These are phyloP conservation scores for Cutaneotrichosporon cavernicola DNA, from an alignment of 1,284 basidiomycete genomes.

Conservation along the genomic window DNA sequence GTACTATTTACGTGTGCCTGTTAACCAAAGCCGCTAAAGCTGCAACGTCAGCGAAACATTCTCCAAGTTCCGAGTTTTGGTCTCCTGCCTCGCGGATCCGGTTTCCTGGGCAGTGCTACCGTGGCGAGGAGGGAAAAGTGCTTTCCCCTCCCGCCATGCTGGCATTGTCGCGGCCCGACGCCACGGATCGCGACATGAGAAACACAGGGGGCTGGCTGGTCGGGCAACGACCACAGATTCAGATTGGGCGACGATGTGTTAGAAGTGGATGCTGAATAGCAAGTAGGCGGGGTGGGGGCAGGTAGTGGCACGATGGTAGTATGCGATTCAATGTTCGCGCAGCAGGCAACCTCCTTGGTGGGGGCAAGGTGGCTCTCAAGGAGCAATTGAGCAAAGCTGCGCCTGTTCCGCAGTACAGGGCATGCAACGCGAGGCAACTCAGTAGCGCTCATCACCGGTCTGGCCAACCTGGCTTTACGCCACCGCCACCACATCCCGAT, in stretches of 20 bases:
- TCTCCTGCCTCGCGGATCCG: background rate
- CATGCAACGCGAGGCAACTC: background rate
- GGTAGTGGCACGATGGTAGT: too few relatives aligned
- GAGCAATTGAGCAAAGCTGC: background rate
- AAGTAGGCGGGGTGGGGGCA: too few relatives aligned
- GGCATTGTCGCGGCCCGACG: background rate
- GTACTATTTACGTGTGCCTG: background rate
- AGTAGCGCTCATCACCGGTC: background rate
- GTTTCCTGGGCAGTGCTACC: too few relatives aligned
- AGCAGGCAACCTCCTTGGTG: background rate
- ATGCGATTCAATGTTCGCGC: too few relatives aligned
- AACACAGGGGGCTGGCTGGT: background rate
- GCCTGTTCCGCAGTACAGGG: background rate
- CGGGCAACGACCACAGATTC: too few relatives aligned
- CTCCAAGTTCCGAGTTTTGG: too few relatives aligned
- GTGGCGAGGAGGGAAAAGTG: too few relatives aligned
- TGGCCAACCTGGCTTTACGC: background rate
- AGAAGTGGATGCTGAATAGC: too few relatives aligned
- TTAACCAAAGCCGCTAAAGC: conserved; percentile 33
- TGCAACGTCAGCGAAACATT: conserved; percentile 13
- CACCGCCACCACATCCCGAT: background rate
- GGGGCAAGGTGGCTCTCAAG: background rate
- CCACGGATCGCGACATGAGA: background rate
- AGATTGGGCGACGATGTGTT: too few relatives aligned
- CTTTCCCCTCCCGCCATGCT: background rate